A percentile compares a stretch with the other conserved stretches of the same genome.
These are phyloP conservation scores for Thielaviopsis ethacetica DNA, from an alignment of 2,329 filamentous ascomycete genomes.

Conservation along the genomic window DNA sequence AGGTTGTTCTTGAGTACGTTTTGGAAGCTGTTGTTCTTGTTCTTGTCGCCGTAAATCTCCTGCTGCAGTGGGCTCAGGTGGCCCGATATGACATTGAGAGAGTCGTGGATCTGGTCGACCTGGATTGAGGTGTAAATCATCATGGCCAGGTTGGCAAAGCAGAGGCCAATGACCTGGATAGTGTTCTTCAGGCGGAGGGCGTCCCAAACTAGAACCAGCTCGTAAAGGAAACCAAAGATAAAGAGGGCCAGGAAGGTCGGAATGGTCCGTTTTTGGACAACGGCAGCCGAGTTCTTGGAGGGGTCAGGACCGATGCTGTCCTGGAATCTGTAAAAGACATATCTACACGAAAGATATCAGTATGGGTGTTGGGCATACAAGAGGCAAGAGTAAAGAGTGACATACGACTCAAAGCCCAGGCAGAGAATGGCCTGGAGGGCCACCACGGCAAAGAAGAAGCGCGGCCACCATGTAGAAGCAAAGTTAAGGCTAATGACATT, in stretches of 20 bases:
- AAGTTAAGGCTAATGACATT: conserved; percentile 39
- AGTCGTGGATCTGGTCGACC: conserved; percentile 72
- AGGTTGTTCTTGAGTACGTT: conserved; percentile 25
- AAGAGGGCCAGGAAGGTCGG: conserved; percentile 92
- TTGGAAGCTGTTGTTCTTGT: conserved; percentile 12
- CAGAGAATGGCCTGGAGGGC: conserved; percentile 64
- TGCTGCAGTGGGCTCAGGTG: not conserved
- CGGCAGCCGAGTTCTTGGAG: conserved; percentile 22
- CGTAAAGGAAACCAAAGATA: conserved; percentile 93
- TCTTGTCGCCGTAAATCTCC: conserved; percentile 5
- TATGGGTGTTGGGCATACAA: not conserved
- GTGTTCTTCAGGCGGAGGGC: conserved; percentile 91
- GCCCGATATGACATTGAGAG: conserved; percentile 30
- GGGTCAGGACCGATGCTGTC: conserved; percentile 29
- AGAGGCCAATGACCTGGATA: conserved; percentile 92
- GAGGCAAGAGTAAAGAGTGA: conserved; percentile 14
- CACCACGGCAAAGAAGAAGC: conserved; percentile 62
- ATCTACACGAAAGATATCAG: conserved; percentile 33
- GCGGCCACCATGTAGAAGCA: conserved; percentile 75
- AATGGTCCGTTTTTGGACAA: conserved; percentile 50
- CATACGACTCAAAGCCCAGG: conserved; percentile 74
- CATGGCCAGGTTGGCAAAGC: conserved; percentile 79
- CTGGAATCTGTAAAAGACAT: conserved; percentile 82
- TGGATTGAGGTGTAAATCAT: conserved; percentile 89
- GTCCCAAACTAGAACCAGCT: conserved; percentile 81